Evolutionary conservation across 345 rosid genomes (phyloP), one percentile per base, ranked within the genome.

Genomic region (Eucalyptus guilfoylei): DNA sequence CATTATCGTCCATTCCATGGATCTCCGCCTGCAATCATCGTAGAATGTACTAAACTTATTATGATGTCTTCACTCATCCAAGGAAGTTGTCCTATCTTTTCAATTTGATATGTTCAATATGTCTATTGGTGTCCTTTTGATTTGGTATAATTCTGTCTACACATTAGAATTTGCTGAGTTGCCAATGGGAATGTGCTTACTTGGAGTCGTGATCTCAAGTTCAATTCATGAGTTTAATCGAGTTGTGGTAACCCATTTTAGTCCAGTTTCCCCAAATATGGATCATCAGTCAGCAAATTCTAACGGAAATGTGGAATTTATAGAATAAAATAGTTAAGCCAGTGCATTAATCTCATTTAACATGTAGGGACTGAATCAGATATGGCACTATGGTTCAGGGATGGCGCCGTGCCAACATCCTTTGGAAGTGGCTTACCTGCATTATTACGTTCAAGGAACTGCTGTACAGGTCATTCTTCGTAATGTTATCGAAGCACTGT

Each of bases 391-490:
- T 2, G 40, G 44, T 72, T 72, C 26, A 34, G 45, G 80, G 80
- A 34, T 40, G 37, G 44, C 11, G 44, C 80, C 13, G 26, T 9
- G 42, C 37, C 80, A 34, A 62, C 49, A 47, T 10, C 42, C 5
- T 37, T 23, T 24, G 21, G 49, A 49, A 16, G 40, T 64, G n/a
- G 42, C n/a, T 44, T 76, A 93, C 93, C 94, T 92, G 3, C 42
- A 47, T 48, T 10, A 60, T 4, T 13, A 87, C 92, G 3, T 32
- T 19, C 40, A 7, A 44, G 37, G 90, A 87, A 87, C 86, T 89
- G 19, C 87, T 49, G 85, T 92, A 93, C 12, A 89, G 50, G 69
- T 94, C 95, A 87, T 92, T 89, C 88, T 88, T 91, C 64, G 93
- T 91, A 58, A 91, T 45, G 85, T 93, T 92, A 32, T 86, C 44